Evolutionary conservation across 73 alveolate species (phyloP).

Genomic region (Stentor roeselii): DNA sequence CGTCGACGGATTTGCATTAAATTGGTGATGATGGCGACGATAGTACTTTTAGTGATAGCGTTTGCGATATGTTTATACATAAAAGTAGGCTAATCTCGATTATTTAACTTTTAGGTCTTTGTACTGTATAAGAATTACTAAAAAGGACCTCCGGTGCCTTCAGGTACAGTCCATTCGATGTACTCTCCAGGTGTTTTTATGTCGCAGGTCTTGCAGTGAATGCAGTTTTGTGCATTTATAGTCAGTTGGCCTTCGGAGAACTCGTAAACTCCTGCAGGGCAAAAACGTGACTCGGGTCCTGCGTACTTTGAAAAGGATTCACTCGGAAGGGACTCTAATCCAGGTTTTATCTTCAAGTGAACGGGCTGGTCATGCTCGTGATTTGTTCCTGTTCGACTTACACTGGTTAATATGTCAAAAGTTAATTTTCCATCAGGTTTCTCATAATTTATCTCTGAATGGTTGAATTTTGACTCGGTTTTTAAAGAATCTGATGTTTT

Average conservation of each 20-base stretch:
- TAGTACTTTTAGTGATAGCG: conserved; percentile 2
- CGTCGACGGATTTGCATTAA: conserved; percentile 14
- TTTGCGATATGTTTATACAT: not conserved
- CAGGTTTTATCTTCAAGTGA: conserved; percentile 81
- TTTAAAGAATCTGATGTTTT: not conserved
- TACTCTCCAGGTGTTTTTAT: conserved; percentile 82
- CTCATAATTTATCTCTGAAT: conserved; percentile 79
- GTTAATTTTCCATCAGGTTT: conserved; percentile 89
- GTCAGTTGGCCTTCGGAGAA: conserved; percentile 57
- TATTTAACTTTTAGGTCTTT: not conserved
- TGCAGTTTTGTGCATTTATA: conserved; percentile 90
- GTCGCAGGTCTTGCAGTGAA: conserved; percentile 95
- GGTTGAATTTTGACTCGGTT: conserved; percentile 51
- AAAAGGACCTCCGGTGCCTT: conserved; percentile 96
- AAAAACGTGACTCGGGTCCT: conserved; percentile 91
- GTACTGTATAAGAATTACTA: conserved; percentile 48
- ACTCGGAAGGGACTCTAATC: conserved; percentile 48
- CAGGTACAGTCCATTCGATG: conserved; percentile 95
- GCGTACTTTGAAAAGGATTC: conserved; percentile 45
- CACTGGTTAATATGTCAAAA: conserved; percentile 83
- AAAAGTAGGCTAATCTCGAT: conserved; percentile 1
- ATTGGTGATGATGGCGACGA: not conserved
- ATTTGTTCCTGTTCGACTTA: conserved; percentile 64
- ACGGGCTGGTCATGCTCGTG: conserved; percentile 96
- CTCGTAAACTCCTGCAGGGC: conserved; percentile 97